Evolutionary conservation across 2,329 filamentous ascomycete species (phyloP).

Genomic region (Cladosporium sp.): DNA sequence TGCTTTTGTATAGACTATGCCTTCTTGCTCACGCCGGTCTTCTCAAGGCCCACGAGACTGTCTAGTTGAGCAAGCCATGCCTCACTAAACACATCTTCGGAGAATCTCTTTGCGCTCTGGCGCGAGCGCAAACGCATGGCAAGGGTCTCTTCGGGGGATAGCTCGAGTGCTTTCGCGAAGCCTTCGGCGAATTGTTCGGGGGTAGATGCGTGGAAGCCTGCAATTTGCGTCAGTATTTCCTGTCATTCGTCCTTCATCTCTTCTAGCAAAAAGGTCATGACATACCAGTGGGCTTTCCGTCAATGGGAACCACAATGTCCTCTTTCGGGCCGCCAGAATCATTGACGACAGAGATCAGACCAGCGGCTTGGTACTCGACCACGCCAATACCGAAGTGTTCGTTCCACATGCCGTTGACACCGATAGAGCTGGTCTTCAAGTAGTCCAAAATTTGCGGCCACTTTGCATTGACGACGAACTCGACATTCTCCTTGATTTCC

Average conservation of each 20-base stretch:
- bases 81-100: conserved; percentile 75
- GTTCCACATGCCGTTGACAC: conserved; percentile 99
- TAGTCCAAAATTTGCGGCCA: conserved; percentile 83
- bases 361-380: conserved; percentile 95
- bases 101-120: conserved; percentile 75
- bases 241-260: too few relatives aligned
- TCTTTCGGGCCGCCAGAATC: conserved; percentile 87
- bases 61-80: too few relatives aligned
- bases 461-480: conserved; percentile 83
- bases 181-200: conserved; percentile 72
- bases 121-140: conserved; percentile 72
- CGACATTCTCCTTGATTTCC: conserved; percentile 73
- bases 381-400: conserved; percentile 98
- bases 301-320: conserved; percentile 81
- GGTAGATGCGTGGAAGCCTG: conserved; percentile 81
- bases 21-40: too few relatives aligned
- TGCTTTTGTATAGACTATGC: too few relatives aligned
- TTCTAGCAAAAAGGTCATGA: not conserved
- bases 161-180: conserved; percentile 69
- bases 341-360: conserved; percentile 87
- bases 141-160: conserved; percentile 60
- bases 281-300: conserved; percentile 72
- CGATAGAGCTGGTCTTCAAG: conserved; percentile 71
- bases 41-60: too few relatives aligned
- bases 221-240: too few relatives aligned